Percentiles rank a stretch among this genome's conserved stretches.
Evolutionary conservation across 2,329 filamentous ascomycete species (phyloP).

Genomic region (Metarhizium anisopliae): DNA sequence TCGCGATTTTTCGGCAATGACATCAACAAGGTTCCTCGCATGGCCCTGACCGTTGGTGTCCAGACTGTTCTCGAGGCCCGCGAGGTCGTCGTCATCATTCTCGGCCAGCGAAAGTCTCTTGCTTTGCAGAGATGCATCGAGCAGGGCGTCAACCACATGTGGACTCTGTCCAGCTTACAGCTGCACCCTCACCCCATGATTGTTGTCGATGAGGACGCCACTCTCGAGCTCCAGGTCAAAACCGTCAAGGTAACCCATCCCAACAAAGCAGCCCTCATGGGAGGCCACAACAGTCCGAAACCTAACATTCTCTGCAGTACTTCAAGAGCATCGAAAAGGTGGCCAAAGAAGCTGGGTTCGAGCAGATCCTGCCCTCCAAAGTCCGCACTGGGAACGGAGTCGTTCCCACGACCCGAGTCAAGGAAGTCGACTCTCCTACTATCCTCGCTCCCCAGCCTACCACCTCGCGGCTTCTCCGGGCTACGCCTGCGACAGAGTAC

Average conservation of each 20-base stretch:
- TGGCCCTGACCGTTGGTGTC: conserved; percentile 78
- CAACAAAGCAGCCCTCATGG: neutral
- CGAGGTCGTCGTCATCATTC: conserved; percentile 76
- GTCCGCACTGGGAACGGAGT: conserved; percentile 43
- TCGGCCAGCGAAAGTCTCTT: conserved; percentile 71
- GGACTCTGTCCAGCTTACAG: conserved; percentile 75
- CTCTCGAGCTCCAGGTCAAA: conserved; percentile 63
- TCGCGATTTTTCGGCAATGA: conserved; percentile 76
- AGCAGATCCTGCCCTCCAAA: conserved; percentile 47
- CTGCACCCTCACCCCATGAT: conserved; percentile 75
- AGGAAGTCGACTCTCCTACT: conserved; percentile 33
- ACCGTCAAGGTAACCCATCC: conserved; percentile 47
- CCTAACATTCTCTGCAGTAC: conserved; percentile 34
- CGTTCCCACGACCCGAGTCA: conserved; percentile 30
- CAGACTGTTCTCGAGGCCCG: conserved; percentile 73
- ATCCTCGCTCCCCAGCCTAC: conserved; percentile 47
- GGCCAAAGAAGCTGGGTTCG: conserved; percentile 46
- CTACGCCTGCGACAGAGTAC: conserved; percentile 46
- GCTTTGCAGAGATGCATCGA: conserved; percentile 76
- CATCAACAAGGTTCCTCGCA: conserved; percentile 63
- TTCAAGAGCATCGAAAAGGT: conserved; percentile 65
- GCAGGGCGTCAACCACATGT: conserved; percentile 81
- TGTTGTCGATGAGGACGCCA: conserved; percentile 75
- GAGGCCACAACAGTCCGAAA: neutral
- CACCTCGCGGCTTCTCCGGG: conserved; percentile 44